Conservation (phyloP, 1,284 basidiomycete species). For the Apiotrichum siamense region DNA sequence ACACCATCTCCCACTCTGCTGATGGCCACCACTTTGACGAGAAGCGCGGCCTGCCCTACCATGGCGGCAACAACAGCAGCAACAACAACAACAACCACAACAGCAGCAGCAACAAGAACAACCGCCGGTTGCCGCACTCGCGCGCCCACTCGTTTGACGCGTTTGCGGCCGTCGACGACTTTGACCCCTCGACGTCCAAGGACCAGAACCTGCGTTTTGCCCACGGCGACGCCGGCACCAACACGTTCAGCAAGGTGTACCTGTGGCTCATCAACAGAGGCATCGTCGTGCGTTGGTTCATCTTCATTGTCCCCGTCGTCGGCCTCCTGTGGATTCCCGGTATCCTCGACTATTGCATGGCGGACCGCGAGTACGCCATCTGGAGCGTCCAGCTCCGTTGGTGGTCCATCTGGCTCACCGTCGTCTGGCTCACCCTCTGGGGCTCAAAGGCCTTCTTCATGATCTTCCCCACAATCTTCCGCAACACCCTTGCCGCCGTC, state of each 20-base stretch:
- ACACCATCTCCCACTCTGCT: no score
- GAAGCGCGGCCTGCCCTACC: not conserved
- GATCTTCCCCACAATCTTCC: slow-evolving; percentile 56
- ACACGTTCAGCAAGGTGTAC: slow-evolving; percentile 50
- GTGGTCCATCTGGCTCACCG: slow-evolving; percentile 82
- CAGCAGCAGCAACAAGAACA: not conserved
- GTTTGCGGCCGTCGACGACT: slow-evolving; percentile 43
- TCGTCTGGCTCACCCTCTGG: slow-evolving; percentile 85
- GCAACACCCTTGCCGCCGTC: slow-evolving; percentile 63
- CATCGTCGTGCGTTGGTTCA: slow-evolving; percentile 70
- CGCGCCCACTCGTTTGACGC: not conserved
- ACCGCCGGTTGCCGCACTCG: not conserved
- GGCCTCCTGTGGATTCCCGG: slow-evolving; percentile 64
- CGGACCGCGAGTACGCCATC: slow-evolving; percentile 45
- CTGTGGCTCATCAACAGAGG: slow-evolving; percentile 69
- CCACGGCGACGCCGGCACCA: slow-evolving; percentile 47
- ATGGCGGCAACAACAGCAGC: not conserved
- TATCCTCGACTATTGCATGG: slow-evolving; percentile 63
- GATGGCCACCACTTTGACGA: not conserved
- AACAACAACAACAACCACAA: not conserved
- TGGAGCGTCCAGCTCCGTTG: slow-evolving; percentile 53
- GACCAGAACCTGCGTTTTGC: slow-evolving; percentile 44
- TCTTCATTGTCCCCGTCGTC: slow-evolving; percentile 70
- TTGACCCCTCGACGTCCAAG: slow-evolving; percentile 39
- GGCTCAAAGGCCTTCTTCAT: slow-evolving; percentile 61